Percentiles rank a stretch among this genome's conserved stretches.
These are phyloP conservation scores for Paraconiothyrium sp. DNA, from an alignment of 2,329 filamentous ascomycete species.

Conservation along the genomic window DNA sequence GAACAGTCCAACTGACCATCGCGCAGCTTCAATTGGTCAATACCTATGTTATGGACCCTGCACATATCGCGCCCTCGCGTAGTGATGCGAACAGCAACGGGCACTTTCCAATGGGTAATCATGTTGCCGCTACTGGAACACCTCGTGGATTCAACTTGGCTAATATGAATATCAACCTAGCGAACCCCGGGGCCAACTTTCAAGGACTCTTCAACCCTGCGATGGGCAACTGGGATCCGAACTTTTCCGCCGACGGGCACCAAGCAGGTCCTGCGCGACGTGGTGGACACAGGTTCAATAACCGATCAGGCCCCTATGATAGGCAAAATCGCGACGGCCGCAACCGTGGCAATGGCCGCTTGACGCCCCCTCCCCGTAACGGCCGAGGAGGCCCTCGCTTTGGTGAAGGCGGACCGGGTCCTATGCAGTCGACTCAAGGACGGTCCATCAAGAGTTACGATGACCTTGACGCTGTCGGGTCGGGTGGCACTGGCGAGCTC, in stretches of 20 bases:
- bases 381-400: constrained; percentile 69
- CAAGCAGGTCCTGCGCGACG: constrained; percentile 56
- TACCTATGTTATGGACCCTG: constrained; percentile 90
- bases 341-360: constrained; percentile 58
- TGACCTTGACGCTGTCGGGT: constrained; percentile 82
- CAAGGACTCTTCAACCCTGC: constrained; percentile 60
- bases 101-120: constrained; percentile 86
- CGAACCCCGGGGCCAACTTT: constrained; percentile 57
- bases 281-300: constrained; percentile 51
- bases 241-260: constrained; percentile 47
- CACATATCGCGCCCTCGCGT: constrained; percentile 91
- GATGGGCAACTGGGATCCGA: constrained; percentile 67
- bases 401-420: constrained; percentile 79
- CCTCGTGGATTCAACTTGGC: constrained; percentile 91
- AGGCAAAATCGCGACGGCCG: constrained; percentile 50
- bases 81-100: constrained; percentile 96
- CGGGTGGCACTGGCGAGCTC: constrained; percentile 77
- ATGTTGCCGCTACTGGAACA: constrained; percentile 77
- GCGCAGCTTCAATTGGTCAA: constrained; percentile 86
- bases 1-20: constrained; percentile 1
- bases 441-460: constrained; percentile 97
- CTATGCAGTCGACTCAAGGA: constrained; percentile 90
- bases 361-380: constrained; percentile 61
- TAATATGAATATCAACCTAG: constrained; percentile 71
- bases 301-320: constrained; percentile 53